Conservation (phyloP, 768 basidiomycete genomes). For the Hortiboletus flavorubellus region DNA sequence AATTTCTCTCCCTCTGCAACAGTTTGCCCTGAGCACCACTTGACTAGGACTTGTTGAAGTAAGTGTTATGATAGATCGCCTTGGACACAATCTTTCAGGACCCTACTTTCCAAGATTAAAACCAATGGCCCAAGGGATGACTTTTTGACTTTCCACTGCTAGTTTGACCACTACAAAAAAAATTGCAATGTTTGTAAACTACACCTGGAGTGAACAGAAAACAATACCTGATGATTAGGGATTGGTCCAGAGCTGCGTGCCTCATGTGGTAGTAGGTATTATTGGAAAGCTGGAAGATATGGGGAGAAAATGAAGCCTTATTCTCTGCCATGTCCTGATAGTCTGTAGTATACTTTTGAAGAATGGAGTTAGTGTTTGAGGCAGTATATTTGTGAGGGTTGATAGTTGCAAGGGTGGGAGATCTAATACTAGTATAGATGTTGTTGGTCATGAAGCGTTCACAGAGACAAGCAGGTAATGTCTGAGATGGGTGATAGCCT, state of each 20-base stretch:
- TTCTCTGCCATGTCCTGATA: slow-evolving; percentile 72
- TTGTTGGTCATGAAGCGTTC: slow-evolving; percentile 83
- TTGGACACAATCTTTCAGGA: no score
- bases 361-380: slow-evolving; percentile 76
- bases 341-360: slow-evolving; percentile 84
- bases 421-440: slow-evolving; percentile 73
- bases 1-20: no score
- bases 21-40: no score
- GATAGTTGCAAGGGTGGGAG: slow-evolving; percentile 74
- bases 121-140: slow-evolving; percentile 85
- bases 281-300: slow-evolving; percentile 89
- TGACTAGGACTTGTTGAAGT: no score
- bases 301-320: slow-evolving; percentile 66
- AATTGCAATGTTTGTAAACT: not conserved
- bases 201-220: not conserved
- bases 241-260: slow-evolving; percentile 90
- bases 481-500: slow-evolving; percentile 66
- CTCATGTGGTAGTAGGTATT: slow-evolving; percentile 96
- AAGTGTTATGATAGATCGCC: no score
- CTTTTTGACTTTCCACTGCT: slow-evolving; percentile 94
- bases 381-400: slow-evolving; percentile 92
- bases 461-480: slow-evolving; percentile 75
- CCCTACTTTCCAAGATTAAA: slow-evolving; percentile 91
- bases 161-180: slow-evolving; percentile 72
- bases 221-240: slow-evolving; percentile 74